Base-by-base conservation (phyloP, 352 stramenopile genomes). In the Globisporangium solare region DNA sequence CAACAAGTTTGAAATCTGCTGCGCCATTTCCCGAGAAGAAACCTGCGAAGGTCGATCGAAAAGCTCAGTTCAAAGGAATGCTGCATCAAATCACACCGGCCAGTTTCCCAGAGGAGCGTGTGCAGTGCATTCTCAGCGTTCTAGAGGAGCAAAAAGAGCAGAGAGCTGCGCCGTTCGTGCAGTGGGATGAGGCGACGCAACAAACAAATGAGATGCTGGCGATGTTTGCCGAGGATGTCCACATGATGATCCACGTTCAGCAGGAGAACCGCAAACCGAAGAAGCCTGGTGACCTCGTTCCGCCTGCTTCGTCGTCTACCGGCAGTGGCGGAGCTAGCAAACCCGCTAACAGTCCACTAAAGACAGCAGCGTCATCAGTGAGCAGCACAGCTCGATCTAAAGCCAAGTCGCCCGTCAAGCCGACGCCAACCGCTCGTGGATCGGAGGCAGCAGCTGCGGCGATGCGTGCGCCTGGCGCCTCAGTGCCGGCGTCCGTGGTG, bases 171-270 rank as follows among this genome's bases (percentile, higher is more conserved):
- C 69, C 79, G 15, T 40, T 66, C 0, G 64, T 89, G 15, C 61
- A 67, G 13, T 89, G 79, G 79, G 76, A 88, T 47, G 71, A 85
- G 11, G 27, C n/a, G 2, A 79, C 73, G 11, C 63, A 55, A 10
- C 67, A 68, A 31, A 73, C 67, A 11, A 86, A 88, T 54, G 79
- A 89, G 51, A 51, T 66, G 50, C 56, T 89, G 24, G 54, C 67
- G 7, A 89, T 89, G 79, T 88, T 70, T 51, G 67, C 67, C 0
- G 79, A 89, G 54, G 79, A 89, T 53, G 43, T 89, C 1, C 68
- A 74, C 41, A 84, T 68, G 58, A 70, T 81, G 40, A 46, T 88
- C 8, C 67, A 69, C 42, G 48, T 74, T 17, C 73, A 88, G 52
- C 74, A 86, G 43, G 74, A 89, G 51, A 86, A 61, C n/a, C 73